phyloP scores from a whole-genome alignment of 176 grass and related monocot genomes.

The Musa troglodytarum region DNA sequence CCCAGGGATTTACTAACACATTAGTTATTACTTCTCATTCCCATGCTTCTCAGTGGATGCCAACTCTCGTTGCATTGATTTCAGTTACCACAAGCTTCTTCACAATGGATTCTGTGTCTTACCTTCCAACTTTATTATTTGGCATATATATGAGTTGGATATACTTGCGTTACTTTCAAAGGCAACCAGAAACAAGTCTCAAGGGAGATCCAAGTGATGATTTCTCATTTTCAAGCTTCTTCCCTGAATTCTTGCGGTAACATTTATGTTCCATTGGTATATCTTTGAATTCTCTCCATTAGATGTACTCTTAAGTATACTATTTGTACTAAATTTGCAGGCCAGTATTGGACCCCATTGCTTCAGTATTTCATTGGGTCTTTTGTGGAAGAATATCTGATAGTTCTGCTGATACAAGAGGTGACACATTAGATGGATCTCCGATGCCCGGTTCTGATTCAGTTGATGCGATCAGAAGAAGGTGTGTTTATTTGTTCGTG shows the following conservation, averaged over 20 bases:
- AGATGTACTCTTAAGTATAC: neutral
- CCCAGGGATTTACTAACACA: neutral
- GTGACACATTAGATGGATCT: conserved; percentile 44
- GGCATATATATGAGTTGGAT: conserved; percentile 97
- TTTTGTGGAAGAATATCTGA: conserved; percentile 91
- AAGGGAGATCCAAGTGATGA: conserved; percentile 96
- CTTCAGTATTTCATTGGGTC: conserved; percentile 64
- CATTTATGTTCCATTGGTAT: neutral
- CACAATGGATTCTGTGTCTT: conserved; percentile 49
- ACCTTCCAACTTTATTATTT: conserved; percentile 74
- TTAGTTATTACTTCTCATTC: conserved; percentile 1
- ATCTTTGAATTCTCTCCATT: neutral
- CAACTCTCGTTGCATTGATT: conserved; percentile 56
- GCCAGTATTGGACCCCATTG: conserved; percentile 73
- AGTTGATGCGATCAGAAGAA: conserved; percentile 76
- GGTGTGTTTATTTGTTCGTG: conserved; percentile 32
- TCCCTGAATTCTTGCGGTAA: conserved; percentile 86
- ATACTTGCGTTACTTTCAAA: conserved; percentile 97
- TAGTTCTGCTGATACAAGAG: conserved; percentile 47
- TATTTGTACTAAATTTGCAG: conserved; percentile 34
- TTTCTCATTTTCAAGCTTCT: conserved; percentile 92
- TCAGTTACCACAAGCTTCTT: conserved; percentile 66
- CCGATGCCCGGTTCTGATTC: conserved; percentile 79
- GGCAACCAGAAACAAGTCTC: conserved; percentile 62
- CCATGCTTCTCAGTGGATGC: conserved; percentile 51